phyloP scores from a whole-genome alignment of 257 asterid genomes.

The Cruciata laevipes region DNA sequence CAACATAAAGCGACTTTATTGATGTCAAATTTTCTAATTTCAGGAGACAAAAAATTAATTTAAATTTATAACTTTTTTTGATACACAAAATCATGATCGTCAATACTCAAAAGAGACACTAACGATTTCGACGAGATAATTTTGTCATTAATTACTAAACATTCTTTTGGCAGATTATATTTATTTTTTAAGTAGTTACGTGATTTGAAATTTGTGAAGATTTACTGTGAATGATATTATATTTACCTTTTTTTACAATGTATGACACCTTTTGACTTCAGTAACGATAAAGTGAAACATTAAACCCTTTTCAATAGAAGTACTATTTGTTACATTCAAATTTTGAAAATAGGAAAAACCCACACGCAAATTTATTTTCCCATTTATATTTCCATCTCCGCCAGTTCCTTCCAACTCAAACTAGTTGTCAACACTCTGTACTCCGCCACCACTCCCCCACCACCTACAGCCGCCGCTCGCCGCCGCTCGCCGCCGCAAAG shows the following conservation, averaged over 20 bases:
- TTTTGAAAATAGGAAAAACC: background rate
- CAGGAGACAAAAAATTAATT: no score
- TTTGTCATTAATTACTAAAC: no score
- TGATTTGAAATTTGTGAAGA: no score
- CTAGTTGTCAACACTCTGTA: conserved; percentile 12
- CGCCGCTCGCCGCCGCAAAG: background rate
- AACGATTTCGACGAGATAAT: no score
- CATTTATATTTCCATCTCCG: background rate
- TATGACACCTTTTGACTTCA: background rate
- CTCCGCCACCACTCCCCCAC: background rate
- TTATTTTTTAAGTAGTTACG: no score
- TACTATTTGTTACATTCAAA: background rate
- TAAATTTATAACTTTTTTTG: no score
- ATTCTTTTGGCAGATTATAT: no score
- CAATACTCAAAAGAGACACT: no score
- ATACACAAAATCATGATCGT: no score
- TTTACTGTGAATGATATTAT: background rate
- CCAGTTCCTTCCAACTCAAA: conserved; percentile 16
- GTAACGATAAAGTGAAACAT: background rate
- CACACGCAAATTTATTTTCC: background rate
- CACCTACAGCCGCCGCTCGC: background rate
- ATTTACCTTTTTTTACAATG: background rate
- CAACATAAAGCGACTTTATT: background rate
- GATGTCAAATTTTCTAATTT: no score
- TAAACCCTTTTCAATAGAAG: background rate